Evolutionary conservation across 495 filamentous ascomycete species (phyloP), one percentile per base, ranked within the genome.

Genomic region (Trichoderma parareesei): DNA sequence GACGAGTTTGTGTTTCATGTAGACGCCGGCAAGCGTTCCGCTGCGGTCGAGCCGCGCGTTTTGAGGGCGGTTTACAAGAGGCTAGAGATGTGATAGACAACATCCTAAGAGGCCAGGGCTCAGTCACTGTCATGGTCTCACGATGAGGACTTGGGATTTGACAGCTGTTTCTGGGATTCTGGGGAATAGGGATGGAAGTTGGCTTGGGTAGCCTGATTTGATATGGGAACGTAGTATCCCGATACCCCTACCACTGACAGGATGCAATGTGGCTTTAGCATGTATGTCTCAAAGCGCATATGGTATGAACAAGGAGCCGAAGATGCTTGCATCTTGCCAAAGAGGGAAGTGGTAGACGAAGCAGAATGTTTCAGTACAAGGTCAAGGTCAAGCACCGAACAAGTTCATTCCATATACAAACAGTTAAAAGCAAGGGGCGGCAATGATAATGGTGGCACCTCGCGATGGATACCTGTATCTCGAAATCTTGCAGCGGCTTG

Each of bases 1-100:
- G 46, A 49, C 46, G 46, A 49, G 3, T 49, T 49, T 49, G 46
- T 49, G 46, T 49, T 49, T 49, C 46, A 49, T 49, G 9, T 49
- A 8, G n/a, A 49, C 18, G 8, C 4, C 46, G 18, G n/a, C 16
- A 18, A 16, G 4, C 0, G n/a, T 18, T 27, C 46, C 18, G 46
- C 46, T 18, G 46, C 46, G 20, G 16, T 49, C 8, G 46, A 49
- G 46, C 46, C 46, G 46, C 46, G 46, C 3, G 46, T 49, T 16
- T 20, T 49, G 46, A 49, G 46, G 20, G 46, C 4, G 18, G 46
- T 18, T 5, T 49, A 49, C 20, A n/a, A 49, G 16, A 27, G n/a
- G n/a, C 16, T 49, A 2, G 27, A 27, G 27, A 27, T 27, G 27
- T 27, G 27, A 18, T 49, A 49, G 46, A 41, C 46, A 4, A 18